These are phyloP conservation scores for Seiridium cupressi DNA, from an alignment of 2,329 filamentous ascomycete genomes.

Conservation along the genomic window DNA sequence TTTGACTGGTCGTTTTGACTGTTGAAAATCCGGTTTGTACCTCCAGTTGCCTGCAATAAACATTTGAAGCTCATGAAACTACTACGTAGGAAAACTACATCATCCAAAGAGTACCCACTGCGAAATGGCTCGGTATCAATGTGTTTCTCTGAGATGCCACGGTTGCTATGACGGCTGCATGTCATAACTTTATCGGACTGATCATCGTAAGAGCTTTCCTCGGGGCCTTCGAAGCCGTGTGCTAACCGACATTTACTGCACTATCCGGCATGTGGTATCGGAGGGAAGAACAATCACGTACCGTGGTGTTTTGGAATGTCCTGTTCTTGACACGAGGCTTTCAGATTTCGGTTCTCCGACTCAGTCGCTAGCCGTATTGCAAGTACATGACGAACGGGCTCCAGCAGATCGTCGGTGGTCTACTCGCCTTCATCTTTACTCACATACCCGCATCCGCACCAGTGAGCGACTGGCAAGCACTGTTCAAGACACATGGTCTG, in stretches of 20 bases:
- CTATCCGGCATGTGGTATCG: constrained; percentile 71
- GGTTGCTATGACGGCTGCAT: constrained; percentile 60
- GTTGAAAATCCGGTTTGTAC: constrained; percentile 62
- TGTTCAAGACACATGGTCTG: constrained; percentile 66
- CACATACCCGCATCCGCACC: constrained; percentile 47
- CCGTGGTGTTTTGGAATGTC: constrained; percentile 17
- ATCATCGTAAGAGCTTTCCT: constrained; percentile 62
- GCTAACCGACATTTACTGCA: constrained; percentile 65
- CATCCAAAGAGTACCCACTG: constrained; percentile 62
- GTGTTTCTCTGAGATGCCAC: constrained; percentile 63
- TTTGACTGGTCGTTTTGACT: constrained; percentile 68
- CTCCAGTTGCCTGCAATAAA: neutral
- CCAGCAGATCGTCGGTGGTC: constrained; percentile 70
- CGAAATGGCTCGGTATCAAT: constrained; percentile 63
- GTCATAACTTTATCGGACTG: constrained; percentile 57
- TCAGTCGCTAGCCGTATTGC: constrained; percentile 40
- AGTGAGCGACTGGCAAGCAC: constrained; percentile 65
- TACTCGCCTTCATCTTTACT: constrained; percentile 63
- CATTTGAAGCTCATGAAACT: neutral
- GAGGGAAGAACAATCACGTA: constrained; percentile 62
- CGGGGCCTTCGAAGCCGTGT: constrained; percentile 68
- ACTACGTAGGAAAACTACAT: constrained; percentile 36
- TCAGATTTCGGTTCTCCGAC: neutral
- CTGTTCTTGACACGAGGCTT: constrained; percentile 30
- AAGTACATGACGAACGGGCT: constrained; percentile 78